Base-by-base conservation (phyloP, 352 stramenopile species). In the Phytophthora idaei region DNA sequence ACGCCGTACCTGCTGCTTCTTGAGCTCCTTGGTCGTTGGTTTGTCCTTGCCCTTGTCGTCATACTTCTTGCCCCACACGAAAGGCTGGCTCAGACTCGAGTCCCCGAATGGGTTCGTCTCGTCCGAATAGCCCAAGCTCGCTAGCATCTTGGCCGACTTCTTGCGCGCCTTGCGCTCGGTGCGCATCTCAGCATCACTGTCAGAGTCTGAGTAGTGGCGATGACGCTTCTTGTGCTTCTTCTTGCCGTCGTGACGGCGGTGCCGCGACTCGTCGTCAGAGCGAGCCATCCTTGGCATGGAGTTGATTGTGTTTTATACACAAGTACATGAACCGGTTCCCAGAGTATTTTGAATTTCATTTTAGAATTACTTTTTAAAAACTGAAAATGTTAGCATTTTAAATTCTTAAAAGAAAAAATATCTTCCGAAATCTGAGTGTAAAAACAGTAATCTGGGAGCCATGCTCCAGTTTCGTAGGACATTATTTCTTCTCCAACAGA, bases 51-150 rank as follows among this genome's bases (percentile, higher is more conserved):
- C 55, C 28, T 63, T 39, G 14, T 58, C 39, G 44, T 96, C 88
- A 68, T 97, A 90, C 73, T 99, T 99, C 70, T 99, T 99, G 57
- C 90, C 90, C 97, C 98, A 99, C 4, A 97, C 92, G 72, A 99
- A 99, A 8, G 90, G 94, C 69, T 98, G 86, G 56, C 95, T 95
- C 45, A 99, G 78, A 69, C 98, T 99, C 17, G 95, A 90, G 80
- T 99, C 98, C 21, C 97, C 95, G 60, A 99, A 99, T 47, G 98
- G 98, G 77, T 99, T 99, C 44, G 97, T 91, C 17, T 99, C 97
- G 74, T 98, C 97, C n/a, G 97, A 98, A 78, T 99, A 99, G 37
- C 97, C 97, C 69, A 99, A 85, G 31, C 74, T 76, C 41, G 84
- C 76, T 28, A 94, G 76, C 66, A 96, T 73, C 55, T 94, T 94